Evolutionary conservation across 2,329 filamentous ascomycete genomes (phyloP).

Genomic region (Podosphaera aphanis): DNA sequence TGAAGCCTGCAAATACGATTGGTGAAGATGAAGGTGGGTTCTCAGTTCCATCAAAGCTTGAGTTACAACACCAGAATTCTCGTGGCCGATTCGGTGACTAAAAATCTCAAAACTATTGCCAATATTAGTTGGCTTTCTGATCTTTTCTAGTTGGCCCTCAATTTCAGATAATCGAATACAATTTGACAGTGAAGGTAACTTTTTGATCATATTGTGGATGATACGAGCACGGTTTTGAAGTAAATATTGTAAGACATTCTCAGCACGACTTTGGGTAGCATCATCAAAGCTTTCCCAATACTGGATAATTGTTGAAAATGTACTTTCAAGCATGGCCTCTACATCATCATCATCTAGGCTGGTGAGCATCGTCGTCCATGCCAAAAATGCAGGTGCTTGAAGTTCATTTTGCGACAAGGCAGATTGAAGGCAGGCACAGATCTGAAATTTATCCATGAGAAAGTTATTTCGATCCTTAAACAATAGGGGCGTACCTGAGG

Average conservation of each 20-base stretch:
- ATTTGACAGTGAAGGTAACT: constrained; percentile 52
- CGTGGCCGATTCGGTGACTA: constrained; percentile 49
- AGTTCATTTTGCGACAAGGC: constrained; percentile 54
- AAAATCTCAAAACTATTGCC: constrained; percentile 49
- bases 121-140: constrained; percentile 42
- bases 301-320: constrained; percentile 64
- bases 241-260: constrained; percentile 32
- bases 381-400: constrained; percentile 55
- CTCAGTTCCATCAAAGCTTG: constrained; percentile 60
- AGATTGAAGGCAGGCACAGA: constrained; percentile 76
- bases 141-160: constrained; percentile 36
- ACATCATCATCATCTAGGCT: constrained; percentile 60
- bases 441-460: constrained; percentile 23
- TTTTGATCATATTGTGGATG: constrained; percentile 43
- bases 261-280: constrained; percentile 32
- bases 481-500: constrained; percentile 54
- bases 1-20: constrained; percentile 56
- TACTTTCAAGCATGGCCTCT: constrained; percentile 60
- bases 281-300: constrained; percentile 51
- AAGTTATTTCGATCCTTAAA: neutral
- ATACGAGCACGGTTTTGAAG: constrained; percentile 18
- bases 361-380: constrained; percentile 61
- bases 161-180: constrained; percentile 47
- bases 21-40: constrained; percentile 46
- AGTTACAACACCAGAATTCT: constrained; percentile 66